Evolutionary conservation across 1,139 yeast genomes (phyloP).

Genomic region (Barnettozyma hawaiiensis): DNA sequence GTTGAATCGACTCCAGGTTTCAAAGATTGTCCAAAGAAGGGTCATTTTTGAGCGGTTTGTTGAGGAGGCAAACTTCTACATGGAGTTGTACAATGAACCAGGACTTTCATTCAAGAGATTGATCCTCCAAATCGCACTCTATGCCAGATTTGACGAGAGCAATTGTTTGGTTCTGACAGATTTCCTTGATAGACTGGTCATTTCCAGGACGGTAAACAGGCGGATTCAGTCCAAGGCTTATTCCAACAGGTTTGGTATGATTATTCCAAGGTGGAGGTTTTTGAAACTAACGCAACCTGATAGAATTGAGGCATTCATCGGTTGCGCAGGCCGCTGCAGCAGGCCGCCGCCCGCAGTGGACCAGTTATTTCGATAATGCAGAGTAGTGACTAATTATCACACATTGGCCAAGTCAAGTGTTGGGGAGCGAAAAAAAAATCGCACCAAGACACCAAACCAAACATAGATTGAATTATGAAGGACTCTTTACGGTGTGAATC

Average conservation of each 20-base stretch:
- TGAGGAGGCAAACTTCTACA: conserved; percentile 52
- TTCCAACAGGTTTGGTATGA: conserved; percentile 50
- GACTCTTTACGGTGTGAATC: too few species aligned
- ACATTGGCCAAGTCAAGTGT: too few species aligned
- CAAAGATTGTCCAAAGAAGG: conserved; percentile 48
- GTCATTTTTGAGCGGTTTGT: conserved; percentile 50
- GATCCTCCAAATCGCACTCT: conserved; percentile 66
- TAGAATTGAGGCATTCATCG: conserved; percentile 7
- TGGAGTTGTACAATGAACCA: conserved; percentile 49
- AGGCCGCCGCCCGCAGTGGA: too few species aligned
- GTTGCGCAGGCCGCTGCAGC: too few species aligned
- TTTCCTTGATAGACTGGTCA: conserved; percentile 60
- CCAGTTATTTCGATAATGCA: too few species aligned
- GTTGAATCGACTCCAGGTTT: conserved; percentile 45
- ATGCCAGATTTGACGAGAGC: conserved; percentile 63
- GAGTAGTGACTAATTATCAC: too few species aligned
- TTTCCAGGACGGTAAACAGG: conserved; percentile 54
- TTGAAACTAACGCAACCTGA: conserved; percentile 6
- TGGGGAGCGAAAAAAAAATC: too few species aligned
- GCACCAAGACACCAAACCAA: too few species aligned
- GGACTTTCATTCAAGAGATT: conserved; percentile 65
- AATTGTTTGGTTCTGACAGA: conserved; percentile 71
- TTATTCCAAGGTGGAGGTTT: conserved; percentile 53
- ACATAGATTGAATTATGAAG: too few species aligned
- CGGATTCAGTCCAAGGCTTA: conserved; percentile 44